These are phyloP conservation scores for Kalaharituber pfeilii DNA, from an alignment of 2,329 filamentous ascomycete genomes.

Conservation along the genomic window DNA sequence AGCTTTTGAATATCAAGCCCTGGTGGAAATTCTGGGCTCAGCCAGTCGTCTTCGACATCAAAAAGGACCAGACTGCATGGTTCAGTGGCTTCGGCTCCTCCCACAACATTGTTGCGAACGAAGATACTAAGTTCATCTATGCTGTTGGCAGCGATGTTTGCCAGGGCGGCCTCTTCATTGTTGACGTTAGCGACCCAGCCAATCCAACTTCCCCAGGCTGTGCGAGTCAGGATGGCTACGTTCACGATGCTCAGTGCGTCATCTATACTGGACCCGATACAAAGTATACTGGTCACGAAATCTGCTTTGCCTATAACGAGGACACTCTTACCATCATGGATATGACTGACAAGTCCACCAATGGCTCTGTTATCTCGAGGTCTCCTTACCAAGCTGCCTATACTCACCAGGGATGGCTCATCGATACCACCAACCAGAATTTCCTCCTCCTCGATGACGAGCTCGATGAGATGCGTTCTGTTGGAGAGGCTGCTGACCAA, in stretches of 20 bases:
- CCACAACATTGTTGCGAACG: conserved; percentile 35
- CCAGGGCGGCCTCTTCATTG: conserved; percentile 40
- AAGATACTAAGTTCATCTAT: conserved; percentile 29
- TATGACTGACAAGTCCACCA: conserved; percentile 33
- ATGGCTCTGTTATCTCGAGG: conserved; percentile 33
- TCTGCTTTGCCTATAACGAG: conserved; percentile 23
- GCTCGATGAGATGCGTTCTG: conserved; percentile 27
- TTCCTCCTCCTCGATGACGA: conserved; percentile 31
- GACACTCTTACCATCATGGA: conserved; percentile 23
- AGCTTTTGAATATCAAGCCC: conserved; percentile 23
- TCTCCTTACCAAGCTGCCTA: conserved; percentile 41
- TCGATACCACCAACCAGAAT: conserved; percentile 31
- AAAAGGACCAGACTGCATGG: conserved; percentile 29
- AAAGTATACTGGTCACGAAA: conserved; percentile 19
- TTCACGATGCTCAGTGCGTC: conserved; percentile 45
- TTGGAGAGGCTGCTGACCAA: conserved; percentile 25
- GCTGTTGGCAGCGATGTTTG: conserved; percentile 34
- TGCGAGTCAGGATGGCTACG: conserved; percentile 39
- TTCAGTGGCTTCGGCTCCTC: conserved; percentile 15
- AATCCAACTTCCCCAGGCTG: conserved; percentile 39
- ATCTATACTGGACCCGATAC: conserved; percentile 22
- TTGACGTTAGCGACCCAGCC: conserved; percentile 38
- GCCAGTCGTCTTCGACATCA: conserved; percentile 27
- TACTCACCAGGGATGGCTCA: conserved; percentile 41
- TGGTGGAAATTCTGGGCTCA: not conserved